A percentile compares a stretch with the other conserved stretches of the same genome.
Evolutionary conservation across 2,329 filamentous ascomycete genomes (phyloP).

Genomic region (Dothideomycetes sp.): DNA sequence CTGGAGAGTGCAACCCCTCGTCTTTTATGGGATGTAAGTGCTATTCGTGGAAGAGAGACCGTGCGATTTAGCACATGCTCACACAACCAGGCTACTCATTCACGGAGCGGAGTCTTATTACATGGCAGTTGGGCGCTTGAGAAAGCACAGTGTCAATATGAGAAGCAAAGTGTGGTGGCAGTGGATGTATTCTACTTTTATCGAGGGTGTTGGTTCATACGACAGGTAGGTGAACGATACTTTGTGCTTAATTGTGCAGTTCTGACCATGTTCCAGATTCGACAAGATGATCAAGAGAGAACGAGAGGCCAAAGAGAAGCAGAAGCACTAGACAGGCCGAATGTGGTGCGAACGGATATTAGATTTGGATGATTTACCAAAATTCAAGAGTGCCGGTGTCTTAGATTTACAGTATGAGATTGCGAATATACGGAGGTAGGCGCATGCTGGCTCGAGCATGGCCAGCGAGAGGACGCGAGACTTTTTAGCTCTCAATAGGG

Average conservation of each 20-base stretch:
- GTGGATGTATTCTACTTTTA: conserved; percentile 41
- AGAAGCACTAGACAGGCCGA: conserved; percentile 23
- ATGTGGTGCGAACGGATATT: background rate
- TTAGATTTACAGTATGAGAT: no score
- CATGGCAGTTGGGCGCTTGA: conserved; percentile 35
- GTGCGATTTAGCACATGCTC: background rate
- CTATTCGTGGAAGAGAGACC: background rate
- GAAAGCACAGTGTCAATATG: conserved; percentile 39
- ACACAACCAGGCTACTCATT: conserved; percentile 32
- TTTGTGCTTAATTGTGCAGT: background rate
- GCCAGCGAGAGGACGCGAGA: no score
- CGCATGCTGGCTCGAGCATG: no score
- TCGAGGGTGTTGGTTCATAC: conserved; percentile 42
- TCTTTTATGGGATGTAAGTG: conserved; percentile 45
- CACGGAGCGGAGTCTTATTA: conserved; percentile 53
- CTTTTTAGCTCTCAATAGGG: no score
- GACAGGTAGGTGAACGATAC: conserved; percentile 21
- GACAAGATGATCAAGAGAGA: conserved; percentile 31
- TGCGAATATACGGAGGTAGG: no score
- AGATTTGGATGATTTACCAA: no score
- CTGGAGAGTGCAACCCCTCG: conserved; percentile 45
- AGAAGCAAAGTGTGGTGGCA: conserved; percentile 39
- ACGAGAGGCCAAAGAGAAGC: conserved; percentile 25
- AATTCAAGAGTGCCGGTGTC: no score
- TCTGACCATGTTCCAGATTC: conserved; percentile 19